phyloP scores from a whole-genome alignment of 1,284 basidiomycete genomes.

The Caloboletus firmus region DNA sequence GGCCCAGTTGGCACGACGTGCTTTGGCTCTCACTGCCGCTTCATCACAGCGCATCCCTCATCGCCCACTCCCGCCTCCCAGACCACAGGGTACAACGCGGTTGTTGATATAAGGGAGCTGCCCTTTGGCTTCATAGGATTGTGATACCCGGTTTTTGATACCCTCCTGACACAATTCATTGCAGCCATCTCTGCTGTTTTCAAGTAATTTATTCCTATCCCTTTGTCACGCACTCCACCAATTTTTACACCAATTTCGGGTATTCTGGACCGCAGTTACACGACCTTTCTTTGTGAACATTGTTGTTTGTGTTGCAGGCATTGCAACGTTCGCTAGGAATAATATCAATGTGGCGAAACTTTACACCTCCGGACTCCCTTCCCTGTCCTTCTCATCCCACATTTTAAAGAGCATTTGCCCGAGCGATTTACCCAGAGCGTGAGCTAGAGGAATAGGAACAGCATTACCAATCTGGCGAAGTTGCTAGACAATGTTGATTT shows the following conservation, averaged over 20 bases:
- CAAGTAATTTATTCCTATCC: constrained; percentile 18
- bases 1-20: constrained; percentile 45
- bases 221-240: neutral
- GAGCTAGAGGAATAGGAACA: constrained; percentile 64
- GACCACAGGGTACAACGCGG: constrained; percentile 10
- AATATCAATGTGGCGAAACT: neutral
- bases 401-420: constrained; percentile 47
- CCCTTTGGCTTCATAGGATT: neutral
- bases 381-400: constrained; percentile 44
- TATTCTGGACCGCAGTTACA: constrained; percentile 1
- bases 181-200: neutral
- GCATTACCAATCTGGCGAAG: constrained; percentile 72
- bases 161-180: constrained; percentile 6
- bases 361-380: constrained; percentile 47
- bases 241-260: neutral
- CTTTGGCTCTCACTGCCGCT: constrained; percentile 38
- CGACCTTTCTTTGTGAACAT: neutral
- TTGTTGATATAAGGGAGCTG: constrained; percentile 16
- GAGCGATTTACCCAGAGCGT: constrained; percentile 59
- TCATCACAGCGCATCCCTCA: constrained; percentile 39
- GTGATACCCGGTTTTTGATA: constrained; percentile 25
- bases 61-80: constrained; percentile 28
- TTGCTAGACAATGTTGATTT: constrained; percentile 46
- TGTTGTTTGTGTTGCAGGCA: neutral
- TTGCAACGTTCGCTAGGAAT: constrained; percentile 4